Evolutionary conservation across 805 yeast genomes (phyloP).

Genomic region (Dipodascopsis uninucleata): DNA sequence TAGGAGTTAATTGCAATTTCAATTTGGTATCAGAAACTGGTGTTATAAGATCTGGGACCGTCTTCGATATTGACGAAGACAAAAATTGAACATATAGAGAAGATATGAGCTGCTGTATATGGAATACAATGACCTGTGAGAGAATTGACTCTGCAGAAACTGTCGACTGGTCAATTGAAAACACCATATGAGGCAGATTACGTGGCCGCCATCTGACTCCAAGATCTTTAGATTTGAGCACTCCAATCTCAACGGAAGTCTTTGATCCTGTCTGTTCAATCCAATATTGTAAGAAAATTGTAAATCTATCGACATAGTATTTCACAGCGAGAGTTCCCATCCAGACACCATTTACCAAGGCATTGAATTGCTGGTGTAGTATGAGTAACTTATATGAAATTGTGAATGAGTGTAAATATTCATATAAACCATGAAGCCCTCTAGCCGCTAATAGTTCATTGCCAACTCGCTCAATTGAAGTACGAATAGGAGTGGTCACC

Average conservation of each 20-base stretch:
- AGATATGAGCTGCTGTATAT: slow-evolving; percentile 18
- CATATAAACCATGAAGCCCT: slow-evolving; percentile 53
- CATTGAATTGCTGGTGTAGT: slow-evolving; percentile 54
- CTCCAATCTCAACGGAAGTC: slow-evolving; percentile 59
- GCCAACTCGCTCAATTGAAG: slow-evolving; percentile 51
- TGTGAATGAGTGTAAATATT: slow-evolving; percentile 35
- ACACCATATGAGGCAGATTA: slow-evolving; percentile 7
- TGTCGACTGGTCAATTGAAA: slow-evolving; percentile 18
- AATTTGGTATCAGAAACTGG: slow-evolving; percentile 20
- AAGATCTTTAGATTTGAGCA: slow-evolving; percentile 30
- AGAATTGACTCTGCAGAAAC: slow-evolving; percentile 24
- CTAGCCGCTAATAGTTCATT: slow-evolving; percentile 49
- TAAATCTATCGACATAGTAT: slow-evolving; percentile 51
- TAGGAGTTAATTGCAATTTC: slow-evolving; percentile 20
- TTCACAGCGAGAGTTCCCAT: slow-evolving; percentile 56
- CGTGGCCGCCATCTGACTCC: slow-evolving; percentile 26
- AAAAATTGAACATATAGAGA: slow-evolving; percentile 10
- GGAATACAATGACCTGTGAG: slow-evolving; percentile 18
- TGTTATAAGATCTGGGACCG: slow-evolving; percentile 15
- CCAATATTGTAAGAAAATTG: slow-evolving; percentile 65
- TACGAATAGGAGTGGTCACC: slow-evolving; percentile 34
- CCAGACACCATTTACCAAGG: slow-evolving; percentile 54
- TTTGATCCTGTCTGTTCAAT: slow-evolving; percentile 38
- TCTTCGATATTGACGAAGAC: slow-evolving; percentile 8
- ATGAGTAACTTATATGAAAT: slow-evolving; percentile 39